Evolutionary conservation across 306 rosid genomes (phyloP), one percentile per base, ranked within the genome.

Genomic region (Alnus rubra): DNA sequence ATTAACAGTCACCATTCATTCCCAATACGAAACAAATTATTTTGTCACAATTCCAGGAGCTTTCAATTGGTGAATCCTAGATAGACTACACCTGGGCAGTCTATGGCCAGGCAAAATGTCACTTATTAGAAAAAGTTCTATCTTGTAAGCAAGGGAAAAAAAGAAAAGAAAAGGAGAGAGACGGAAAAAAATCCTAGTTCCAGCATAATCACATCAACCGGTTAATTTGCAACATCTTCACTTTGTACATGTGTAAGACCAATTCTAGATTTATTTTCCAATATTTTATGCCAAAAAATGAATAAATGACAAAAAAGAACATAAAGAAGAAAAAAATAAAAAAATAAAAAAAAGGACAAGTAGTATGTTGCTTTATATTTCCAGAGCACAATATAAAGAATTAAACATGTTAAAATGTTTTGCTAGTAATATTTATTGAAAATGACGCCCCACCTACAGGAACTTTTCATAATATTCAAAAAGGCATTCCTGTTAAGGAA

Each of bases 391-490:
- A 23, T 60, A 23, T 28, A 11, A 28, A 60, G 67, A 60, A 60
- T 60, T 33, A 60, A 11, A 60, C 18, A 60, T 28, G 7, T 60
- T 28, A 60, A 59, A 28, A 60, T 60, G 67, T 42, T 42, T 42
- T 42, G 8, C 7, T 42, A 42, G 45, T 4, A 42, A 42, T 42
- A 42, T 59, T 59, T 59, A 39, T 59, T 1, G 7, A 12, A 28
- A 59, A 59, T 2, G 67, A 15, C 39, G 28, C 45, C 6, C 45
- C 2, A 52, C 80, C 75, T 54, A 69, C 0, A 69, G 7, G 49
- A 69, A 78, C n/a, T 23, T 2, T 42, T 78, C 58, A 78, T 2
- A n/a, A 69, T 78, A 69, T 78, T 68, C 69, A 65, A 77, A 69
- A 18, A 59, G 39, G 2, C 2, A 8, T 67, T 23, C 67, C 45